Base-by-base conservation (phyloP, 2,329 filamentous ascomycete species). In the Xylaria sp. region DNA sequence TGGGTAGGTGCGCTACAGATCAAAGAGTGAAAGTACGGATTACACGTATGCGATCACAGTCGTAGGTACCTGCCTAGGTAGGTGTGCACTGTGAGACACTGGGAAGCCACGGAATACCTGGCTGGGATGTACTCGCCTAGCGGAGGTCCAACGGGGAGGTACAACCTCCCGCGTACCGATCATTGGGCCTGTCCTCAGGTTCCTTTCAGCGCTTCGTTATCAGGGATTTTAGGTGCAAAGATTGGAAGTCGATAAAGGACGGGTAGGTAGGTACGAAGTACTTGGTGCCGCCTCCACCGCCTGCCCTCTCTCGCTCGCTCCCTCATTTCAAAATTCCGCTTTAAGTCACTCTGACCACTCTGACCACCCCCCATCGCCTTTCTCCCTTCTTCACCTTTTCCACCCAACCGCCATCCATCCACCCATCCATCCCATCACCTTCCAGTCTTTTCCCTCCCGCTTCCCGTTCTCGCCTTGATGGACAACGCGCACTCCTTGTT, bases 281-380 rank as follows among this genome's bases (percentile, higher is more conserved):
- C 37, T 42, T 13, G 4, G 37, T 53, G 46, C 58, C 55, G 35
- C 57, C 61, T 63, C 57, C 59, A 54, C 57, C 52, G 59, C 58
- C 55, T 50, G 59, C 58, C 55, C 60, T 60, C 52, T 62, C 52
- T 54, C 23, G 23, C 23, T 30, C 23, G 23, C 55, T 39, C 7
- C 18, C 58, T 59, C 50, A 59, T 48, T 57, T 56, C 47, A 57
- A 62, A 59, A 60, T 51, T 60, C 59, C 59, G 58, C 55, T 56
- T 60, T 58, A 46, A 48, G 58, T 46, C 59, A 52, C 39, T 47
- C 53, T 54, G 53, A 30, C 55, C 52, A 47, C 4, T 30, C 23
- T 30, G 23, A 30, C 23, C 23, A 30, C 23, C 42, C 35, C 52
- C 35, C 49, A 16, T 53, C 37, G 30, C 4, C 51, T 11, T 57